Evolutionary conservation across 176 grass and related monocot species (phyloP).

Genomic region (Urochloa ruziziensis): DNA sequence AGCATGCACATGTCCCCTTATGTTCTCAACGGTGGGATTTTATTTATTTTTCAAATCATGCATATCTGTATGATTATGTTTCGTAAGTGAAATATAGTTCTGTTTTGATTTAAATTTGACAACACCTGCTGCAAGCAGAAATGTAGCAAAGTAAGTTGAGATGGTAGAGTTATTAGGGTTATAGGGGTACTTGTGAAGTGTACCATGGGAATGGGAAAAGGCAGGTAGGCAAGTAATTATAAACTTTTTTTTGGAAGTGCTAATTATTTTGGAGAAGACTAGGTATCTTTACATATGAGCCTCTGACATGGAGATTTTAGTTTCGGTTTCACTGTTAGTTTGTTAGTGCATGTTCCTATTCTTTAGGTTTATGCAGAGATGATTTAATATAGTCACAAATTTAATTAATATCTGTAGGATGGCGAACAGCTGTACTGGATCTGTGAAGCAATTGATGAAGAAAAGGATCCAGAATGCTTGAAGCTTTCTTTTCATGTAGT

Average conservation of each 20-base stretch:
- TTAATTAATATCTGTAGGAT: slow-evolving; percentile 49
- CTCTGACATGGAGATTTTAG: not conserved
- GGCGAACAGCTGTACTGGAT: slow-evolving; percentile 68
- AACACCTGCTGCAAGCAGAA: slow-evolving; percentile 13
- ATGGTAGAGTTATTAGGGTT: slow-evolving; percentile 13
- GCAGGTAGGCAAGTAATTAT: not conserved
- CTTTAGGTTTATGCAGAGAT: slow-evolving; percentile 4
- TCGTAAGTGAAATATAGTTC: not conserved
- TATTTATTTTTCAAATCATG: not conserved
- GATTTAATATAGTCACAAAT: slow-evolving; percentile 25
- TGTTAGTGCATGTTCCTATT: slow-evolving; percentile 9
- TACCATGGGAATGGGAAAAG: not conserved
- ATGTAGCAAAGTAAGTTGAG: not conserved
- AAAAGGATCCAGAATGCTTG: slow-evolving; percentile 84
- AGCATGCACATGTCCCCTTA: slow-evolving; percentile 21
- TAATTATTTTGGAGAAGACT: not conserved
- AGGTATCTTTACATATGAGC: not conserved
- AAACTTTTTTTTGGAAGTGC: not conserved
- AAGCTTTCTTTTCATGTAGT: slow-evolving; percentile 75
- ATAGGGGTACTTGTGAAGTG: not conserved
- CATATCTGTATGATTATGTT: not conserved
- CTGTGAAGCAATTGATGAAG: slow-evolving; percentile 83
- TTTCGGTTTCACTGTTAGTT: not conserved
- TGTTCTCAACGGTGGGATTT: not conserved
- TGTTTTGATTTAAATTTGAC: slow-evolving; percentile 4